phyloP scores from a whole-genome alignment of 352 stramenopile species.

The Globisporangium cederbergense region DNA sequence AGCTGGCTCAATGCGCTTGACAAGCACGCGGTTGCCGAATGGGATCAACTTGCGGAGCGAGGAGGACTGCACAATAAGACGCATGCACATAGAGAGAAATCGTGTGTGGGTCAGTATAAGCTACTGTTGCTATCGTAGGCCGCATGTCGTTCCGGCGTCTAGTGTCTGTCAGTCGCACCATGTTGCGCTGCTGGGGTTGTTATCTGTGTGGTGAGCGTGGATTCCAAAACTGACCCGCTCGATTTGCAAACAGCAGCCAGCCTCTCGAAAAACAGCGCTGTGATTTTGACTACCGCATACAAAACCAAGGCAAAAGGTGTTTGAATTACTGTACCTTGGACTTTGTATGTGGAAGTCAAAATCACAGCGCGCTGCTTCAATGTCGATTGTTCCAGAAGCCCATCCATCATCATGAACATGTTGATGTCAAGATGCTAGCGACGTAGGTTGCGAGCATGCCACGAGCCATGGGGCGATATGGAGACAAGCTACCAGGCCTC shows the following conservation, averaged over 20 bases:
- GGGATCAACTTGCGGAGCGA: constrained; percentile 87
- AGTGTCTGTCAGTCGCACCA: constrained; percentile 8
- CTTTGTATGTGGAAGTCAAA: neutral
- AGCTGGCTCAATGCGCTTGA: constrained; percentile 91
- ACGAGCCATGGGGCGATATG: no score
- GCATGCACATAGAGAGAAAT: neutral
- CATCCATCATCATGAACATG: neutral
- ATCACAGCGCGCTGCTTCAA: neutral
- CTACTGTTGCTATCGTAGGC: neutral
- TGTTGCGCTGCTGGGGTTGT: constrained; percentile 3
- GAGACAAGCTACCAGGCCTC: no score
- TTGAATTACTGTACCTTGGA: neutral
- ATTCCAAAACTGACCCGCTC: constrained; percentile 13
- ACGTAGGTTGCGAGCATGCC: neutral
- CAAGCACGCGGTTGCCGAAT: constrained; percentile 94
- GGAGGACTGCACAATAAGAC: constrained; percentile 22
- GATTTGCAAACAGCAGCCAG: neutral
- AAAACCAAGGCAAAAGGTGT: neutral
- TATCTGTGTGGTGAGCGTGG: constrained; percentile 17
- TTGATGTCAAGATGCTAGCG: neutral
- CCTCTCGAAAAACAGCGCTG: neutral
- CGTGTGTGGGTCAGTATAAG: neutral
- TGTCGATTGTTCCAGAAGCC: constrained; percentile 10
- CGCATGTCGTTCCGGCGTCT: neutral
- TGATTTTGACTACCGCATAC: neutral